A percentile compares a stretch with the other conserved stretches of the same genome.
Evolutionary conservation across 352 stramenopile genomes (phyloP).

Genomic region (Globisporangium viniferum): DNA sequence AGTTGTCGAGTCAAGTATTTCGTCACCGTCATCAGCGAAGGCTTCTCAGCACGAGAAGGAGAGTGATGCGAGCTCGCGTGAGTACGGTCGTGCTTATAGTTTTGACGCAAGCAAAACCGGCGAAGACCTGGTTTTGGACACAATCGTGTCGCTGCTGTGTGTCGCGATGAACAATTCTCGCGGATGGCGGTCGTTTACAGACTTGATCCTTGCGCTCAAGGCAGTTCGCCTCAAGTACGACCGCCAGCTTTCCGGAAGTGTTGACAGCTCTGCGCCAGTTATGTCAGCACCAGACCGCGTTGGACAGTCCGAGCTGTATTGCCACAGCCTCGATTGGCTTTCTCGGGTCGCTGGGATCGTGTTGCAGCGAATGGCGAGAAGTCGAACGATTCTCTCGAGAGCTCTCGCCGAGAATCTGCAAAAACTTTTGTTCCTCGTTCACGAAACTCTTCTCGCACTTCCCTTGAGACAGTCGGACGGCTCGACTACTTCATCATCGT

Average conservation of each 20-base stretch:
- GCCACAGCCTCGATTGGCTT: conserved; percentile 58
- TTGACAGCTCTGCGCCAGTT: background rate
- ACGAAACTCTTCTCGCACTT: conserved; percentile 55
- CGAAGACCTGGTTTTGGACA: conserved; percentile 81
- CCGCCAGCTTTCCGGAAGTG: background rate
- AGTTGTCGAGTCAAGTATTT: background rate
- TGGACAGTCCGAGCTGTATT: conserved; percentile 35
- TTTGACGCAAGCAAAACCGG: conserved; percentile 68
- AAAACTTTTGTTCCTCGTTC: conserved; percentile 59
- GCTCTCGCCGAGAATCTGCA: conserved; percentile 77
- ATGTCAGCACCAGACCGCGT: conserved; percentile 20
- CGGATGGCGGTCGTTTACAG: conserved; percentile 63
- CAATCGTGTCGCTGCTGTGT: conserved; percentile 77
- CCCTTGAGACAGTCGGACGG: conserved; percentile 22
- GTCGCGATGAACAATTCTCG: conserved; percentile 60
- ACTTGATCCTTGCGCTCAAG: conserved; percentile 63
- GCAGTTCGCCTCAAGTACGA: conserved; percentile 67
- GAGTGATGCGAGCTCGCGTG: background rate
- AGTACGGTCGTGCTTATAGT: conserved; percentile 47
- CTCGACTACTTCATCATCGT: background rate
- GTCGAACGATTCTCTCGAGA: conserved; percentile 70
- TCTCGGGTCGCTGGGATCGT: conserved; percentile 65
- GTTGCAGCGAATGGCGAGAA: conserved; percentile 72
- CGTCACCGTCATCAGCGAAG: background rate
- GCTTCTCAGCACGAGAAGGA: conserved; percentile 3